Base-by-base conservation (phyloP, 1,284 basidiomycete genomes). In the Naganishia sp. region DNA sequence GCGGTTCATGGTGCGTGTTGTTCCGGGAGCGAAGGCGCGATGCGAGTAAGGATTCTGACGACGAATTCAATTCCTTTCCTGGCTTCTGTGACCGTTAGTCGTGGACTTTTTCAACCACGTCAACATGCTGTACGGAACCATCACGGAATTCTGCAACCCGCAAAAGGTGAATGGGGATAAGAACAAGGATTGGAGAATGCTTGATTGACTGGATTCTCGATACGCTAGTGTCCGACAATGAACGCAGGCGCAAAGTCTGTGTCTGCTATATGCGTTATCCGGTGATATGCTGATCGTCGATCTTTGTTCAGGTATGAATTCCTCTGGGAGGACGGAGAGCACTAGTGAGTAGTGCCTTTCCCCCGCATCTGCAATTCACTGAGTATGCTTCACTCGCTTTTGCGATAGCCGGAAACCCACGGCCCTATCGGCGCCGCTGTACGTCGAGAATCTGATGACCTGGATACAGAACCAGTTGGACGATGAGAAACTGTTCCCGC, bases 361-460 rank as follows among this genome's bases (percentile, higher is more conserved):
- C 43, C 4, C 25, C 53, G 16, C 6, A 7, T 52, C 42, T 60
- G 0, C 33, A 25, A 21, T 21, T 28, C 28, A 57, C 63, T 45
- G 44, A 43, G 16, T 11, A 28, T 42, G 31, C n/a, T 18, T 18
- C 6, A 42, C n/a, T 39, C 13, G 55, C 28, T 28, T 28, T 6
- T 11, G 28, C 28, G 28, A n/a, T 49, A 77, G 76, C 84, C 94
- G 90, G 80, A 88, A 88, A 69, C 93, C 93, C n/a, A 93, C 93
- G 4, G 94, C 94, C 75, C 86, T 97, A 25, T 87, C 91, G 4
- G 94, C 94, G 0, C 93, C 94, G 2, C 94, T 96, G 67, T 99
- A 99, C 77, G 94, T 99, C 64, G 96, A 99, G 76, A 91, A 92
- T 25, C 83, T 99, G 66, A 98, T 99, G 94, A 97, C 94, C 77